Base-by-base conservation (phyloP, 306 rosid genomes). In the Lotus japonicus region DNA sequence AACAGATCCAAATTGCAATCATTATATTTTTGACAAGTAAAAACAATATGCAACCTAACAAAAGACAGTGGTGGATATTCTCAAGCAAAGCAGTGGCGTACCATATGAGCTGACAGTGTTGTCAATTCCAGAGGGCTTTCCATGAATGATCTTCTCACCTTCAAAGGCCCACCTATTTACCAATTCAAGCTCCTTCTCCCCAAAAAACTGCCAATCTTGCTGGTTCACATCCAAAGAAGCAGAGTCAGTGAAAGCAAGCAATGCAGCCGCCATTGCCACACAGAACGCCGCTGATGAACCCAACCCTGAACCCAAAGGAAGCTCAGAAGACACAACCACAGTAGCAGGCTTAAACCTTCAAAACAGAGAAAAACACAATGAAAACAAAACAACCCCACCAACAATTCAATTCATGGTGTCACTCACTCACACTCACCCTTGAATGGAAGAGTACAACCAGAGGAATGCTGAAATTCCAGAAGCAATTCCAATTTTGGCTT, bases 101-200 rank as follows among this genome's bases (percentile, higher is more conserved):
- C 98, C 98, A 33, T 88, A 94, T 71, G 96, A 53, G 86, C 97
- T 86, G 16, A 94, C 95, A 9, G 97, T 81, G 81, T 94, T 94
- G 89, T 94, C 99, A 58, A 94, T 85, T 72, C 99, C 99, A 76
- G 99, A 94, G 11, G 99, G 99, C 74, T 78, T 90, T 73, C 99
- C 99, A 78, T 94, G 99, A 60, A 94, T 60, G 44, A 94, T 90
- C 84, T 85, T 94, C 79, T 94, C 99, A 54, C 99, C 99, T 84
- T 94, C 99, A 81, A 86, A 90, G 38, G 99, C 99, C 99, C 97
- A 94, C 77, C 80, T 88, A 76, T 94, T 94, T 21, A 94, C 79
- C 77, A 90, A 83, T 7, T 78, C 92, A 50, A 86, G 90, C 10
- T 88, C 95, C 18, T 77, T 80, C 66, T 79, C 90, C 28, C 80